These are phyloP conservation scores for Aspergillus flavus DNA, from an alignment of 2,329 filamentous ascomycete species.

Conservation along the genomic window DNA sequence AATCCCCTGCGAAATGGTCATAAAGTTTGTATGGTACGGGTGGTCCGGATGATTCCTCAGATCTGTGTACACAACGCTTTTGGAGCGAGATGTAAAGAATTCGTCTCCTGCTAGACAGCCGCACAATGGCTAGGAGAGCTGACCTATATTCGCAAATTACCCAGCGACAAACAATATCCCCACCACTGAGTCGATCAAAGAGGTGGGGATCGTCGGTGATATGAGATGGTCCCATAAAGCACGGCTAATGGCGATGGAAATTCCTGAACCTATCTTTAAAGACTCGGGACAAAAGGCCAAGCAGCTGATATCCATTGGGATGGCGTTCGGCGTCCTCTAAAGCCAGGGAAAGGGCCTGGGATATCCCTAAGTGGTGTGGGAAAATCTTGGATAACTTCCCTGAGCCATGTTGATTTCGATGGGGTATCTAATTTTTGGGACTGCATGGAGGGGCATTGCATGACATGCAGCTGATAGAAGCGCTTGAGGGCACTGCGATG, in stretches of 20 bases:
- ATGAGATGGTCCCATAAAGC: not conserved
- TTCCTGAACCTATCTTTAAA: not conserved
- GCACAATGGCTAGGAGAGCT: not conserved
- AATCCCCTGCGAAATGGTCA: not conserved
- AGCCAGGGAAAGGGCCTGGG: no score
- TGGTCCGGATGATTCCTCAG: not conserved
- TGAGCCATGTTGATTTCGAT: not conserved
- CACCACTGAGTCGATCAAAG: not conserved
- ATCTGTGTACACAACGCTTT: not conserved
- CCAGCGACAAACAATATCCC: not conserved
- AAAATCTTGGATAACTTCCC: not conserved
- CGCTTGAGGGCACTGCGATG: no score
- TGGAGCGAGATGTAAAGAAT: no score
- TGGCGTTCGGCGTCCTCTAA: not conserved
- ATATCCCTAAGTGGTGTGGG: not conserved
- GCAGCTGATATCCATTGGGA: not conserved
- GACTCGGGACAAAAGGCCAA: not conserved
- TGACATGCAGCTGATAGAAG: not conserved
- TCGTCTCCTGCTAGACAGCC: no score
- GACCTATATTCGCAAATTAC: not conserved
- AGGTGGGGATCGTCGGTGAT: not conserved
- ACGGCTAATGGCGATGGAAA: not conserved
- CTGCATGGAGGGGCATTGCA: not conserved
- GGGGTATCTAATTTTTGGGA: not conserved
- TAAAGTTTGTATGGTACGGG: not conserved